A percentile compares a stretch with the other conserved stretches of the same genome.
phyloP scores from a whole-genome alignment of 2,329 filamentous ascomycete genomes.

The Xylariales sp. region DNA sequence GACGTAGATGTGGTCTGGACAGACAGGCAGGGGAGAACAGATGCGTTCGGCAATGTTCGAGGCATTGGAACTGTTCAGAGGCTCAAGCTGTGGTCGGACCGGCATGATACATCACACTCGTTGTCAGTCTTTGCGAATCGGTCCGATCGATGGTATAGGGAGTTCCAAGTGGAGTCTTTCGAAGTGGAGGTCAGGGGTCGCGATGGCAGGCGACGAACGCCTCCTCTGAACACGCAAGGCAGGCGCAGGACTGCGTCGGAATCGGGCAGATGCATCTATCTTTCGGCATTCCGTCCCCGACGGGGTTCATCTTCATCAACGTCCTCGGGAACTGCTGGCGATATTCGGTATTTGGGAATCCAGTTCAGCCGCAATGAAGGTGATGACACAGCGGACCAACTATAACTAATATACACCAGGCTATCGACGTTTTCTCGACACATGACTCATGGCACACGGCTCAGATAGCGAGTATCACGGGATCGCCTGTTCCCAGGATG shows the following conservation, averaged over 20 bases:
- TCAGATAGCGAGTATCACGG: slow-evolving; percentile 42
- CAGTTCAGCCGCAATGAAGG: slow-evolving; percentile 45
- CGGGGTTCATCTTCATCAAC: slow-evolving; percentile 1
- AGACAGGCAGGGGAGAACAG: slow-evolving; percentile 43
- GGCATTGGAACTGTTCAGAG: slow-evolving; percentile 48
- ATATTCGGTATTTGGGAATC: slow-evolving; percentile 45
- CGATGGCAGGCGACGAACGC: slow-evolving; percentile 40
- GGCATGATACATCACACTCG: slow-evolving; percentile 42
- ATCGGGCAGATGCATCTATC: slow-evolving; percentile 16
- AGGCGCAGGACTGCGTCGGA: slow-evolving; percentile 38
- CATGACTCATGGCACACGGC: slow-evolving; percentile 41
- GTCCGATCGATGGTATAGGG: slow-evolving; percentile 38
- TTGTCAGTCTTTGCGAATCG: slow-evolving; percentile 45
- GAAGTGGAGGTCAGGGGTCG: slow-evolving; percentile 41
- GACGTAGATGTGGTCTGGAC: slow-evolving; percentile 51
- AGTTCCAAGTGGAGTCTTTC: slow-evolving; percentile 44
- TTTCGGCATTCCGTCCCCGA: slow-evolving; percentile 11
- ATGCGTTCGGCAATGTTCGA: slow-evolving; percentile 44
- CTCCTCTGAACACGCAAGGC: slow-evolving; percentile 37
- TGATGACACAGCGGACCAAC: too few species aligned
- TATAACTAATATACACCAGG: too few species aligned
- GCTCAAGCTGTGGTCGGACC: slow-evolving; percentile 48
- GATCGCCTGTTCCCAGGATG: slow-evolving; percentile 40
- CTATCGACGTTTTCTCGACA: slow-evolving; percentile 41
- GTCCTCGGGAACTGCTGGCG: slow-evolving; percentile 21